These are phyloP conservation scores for Chrysoporthe austroafricana DNA, from an alignment of 2,329 filamentous ascomycete species.

Conservation along the genomic window DNA sequence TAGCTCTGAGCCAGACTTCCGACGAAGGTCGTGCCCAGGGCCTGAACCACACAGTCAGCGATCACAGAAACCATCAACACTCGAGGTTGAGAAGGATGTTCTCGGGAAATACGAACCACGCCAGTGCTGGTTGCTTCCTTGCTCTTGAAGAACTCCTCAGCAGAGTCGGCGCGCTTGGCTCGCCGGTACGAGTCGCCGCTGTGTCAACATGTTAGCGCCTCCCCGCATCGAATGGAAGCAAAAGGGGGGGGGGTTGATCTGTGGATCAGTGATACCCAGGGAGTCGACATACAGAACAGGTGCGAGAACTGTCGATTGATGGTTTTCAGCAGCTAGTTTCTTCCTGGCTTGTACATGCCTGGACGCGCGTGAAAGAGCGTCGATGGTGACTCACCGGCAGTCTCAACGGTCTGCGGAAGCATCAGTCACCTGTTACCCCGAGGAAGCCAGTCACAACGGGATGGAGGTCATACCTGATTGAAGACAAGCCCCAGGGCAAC, in stretches of 20 bases:
- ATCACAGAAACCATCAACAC: neutral
- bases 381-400: conserved; percentile 11
- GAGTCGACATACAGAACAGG: conserved; percentile 10
- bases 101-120: conserved; percentile 65
- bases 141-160: conserved; percentile 94
- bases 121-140: conserved; percentile 90
- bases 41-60: neutral
- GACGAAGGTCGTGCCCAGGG: conserved; percentile 68
- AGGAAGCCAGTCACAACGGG: neutral
- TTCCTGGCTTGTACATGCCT: neutral
- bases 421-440: neutral
- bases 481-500: conserved; percentile 96
- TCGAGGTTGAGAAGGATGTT: neutral
- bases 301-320: conserved; percentile 26
- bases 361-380: neutral
- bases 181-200: conserved; percentile 87
- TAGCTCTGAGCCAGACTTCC: conserved; percentile 90
- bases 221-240: too few relatives aligned
- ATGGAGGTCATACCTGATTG: conserved; percentile 68
- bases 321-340: neutral
- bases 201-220: neutral
- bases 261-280: neutral
- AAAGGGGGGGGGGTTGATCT: neutral
- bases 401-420: conserved; percentile 18
- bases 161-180: conserved; percentile 87